phyloP scores from a whole-genome alignment of 2,329 filamentous ascomycete genomes.

The Cercospora sojina region DNA sequence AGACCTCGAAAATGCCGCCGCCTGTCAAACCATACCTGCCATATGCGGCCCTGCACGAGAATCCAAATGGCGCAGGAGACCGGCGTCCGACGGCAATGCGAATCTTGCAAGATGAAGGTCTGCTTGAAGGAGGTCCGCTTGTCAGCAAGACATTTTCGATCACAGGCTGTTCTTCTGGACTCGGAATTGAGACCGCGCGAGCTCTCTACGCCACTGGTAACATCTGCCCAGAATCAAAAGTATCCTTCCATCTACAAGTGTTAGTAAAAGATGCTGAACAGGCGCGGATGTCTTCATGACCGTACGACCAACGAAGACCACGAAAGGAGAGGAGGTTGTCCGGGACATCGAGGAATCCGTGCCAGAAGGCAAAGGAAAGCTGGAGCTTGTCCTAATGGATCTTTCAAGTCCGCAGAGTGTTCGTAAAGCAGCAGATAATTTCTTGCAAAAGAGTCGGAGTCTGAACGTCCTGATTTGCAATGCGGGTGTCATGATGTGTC shows the following conservation, averaged over 20 bases:
- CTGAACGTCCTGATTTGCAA: constrained; percentile 22
- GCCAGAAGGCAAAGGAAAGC: background rate
- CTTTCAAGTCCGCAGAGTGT: constrained; percentile 34
- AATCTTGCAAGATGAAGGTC: constrained; percentile 14
- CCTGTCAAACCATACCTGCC: background rate
- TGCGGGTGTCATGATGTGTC: constrained; percentile 16
- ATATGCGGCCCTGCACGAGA: constrained; percentile 3
- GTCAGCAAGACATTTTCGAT: constrained; percentile 14
- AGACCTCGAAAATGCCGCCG: background rate
- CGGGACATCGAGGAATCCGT: background rate
- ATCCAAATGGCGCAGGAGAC: constrained; percentile 12
- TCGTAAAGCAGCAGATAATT: constrained; percentile 30
- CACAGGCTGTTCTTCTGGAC: constrained; percentile 15
- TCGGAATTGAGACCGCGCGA: constrained; percentile 16
- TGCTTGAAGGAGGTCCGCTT: constrained; percentile 6
- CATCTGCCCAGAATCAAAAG: background rate
- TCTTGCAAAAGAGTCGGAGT: constrained; percentile 6
- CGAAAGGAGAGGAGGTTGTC: constrained; percentile 1
- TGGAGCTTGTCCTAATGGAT: constrained; percentile 26
- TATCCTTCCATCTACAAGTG: background rate
- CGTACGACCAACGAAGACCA: background rate
- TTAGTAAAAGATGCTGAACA: background rate
- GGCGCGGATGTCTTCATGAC: constrained; percentile 14
- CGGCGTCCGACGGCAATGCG: constrained; percentile 10
- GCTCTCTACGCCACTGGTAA: constrained; percentile 9